phyloP scores from a whole-genome alignment of 768 basidiomycete species.

The Leccinum truebloodii region DNA sequence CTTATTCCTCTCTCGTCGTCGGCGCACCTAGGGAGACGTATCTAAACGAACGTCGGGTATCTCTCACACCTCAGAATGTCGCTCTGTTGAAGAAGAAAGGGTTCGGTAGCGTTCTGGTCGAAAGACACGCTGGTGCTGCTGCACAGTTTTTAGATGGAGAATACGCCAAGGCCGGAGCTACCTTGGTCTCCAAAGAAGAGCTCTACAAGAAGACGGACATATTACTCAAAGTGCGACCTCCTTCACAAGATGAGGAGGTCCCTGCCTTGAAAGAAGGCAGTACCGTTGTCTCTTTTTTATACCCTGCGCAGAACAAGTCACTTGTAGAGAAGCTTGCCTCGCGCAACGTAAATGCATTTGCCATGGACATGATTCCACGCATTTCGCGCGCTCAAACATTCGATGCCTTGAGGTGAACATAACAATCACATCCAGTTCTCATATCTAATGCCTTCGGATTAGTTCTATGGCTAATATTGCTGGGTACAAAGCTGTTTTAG shows the following conservation, averaged over 20 bases:
- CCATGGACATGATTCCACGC: slow-evolving; percentile 91
- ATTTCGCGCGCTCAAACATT: slow-evolving; percentile 91
- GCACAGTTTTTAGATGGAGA: slow-evolving; percentile 84
- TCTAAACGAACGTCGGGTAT: slow-evolving; percentile 77
- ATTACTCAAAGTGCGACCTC: slow-evolving; percentile 84
- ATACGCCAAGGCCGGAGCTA: slow-evolving; percentile 77
- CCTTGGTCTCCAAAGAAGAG: slow-evolving; percentile 69
- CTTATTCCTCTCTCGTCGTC: slow-evolving; percentile 72
- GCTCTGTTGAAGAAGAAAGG: slow-evolving; percentile 80
- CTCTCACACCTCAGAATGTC: slow-evolving; percentile 79
- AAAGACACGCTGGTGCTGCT: slow-evolving; percentile 65
- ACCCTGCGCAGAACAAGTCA: slow-evolving; percentile 78
- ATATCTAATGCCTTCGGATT: neutral
- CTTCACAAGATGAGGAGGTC: slow-evolving; percentile 61
- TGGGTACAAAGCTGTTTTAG: slow-evolving; percentile 91
- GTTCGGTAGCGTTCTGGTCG: slow-evolving; percentile 70
- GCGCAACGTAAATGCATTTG: slow-evolving; percentile 71
- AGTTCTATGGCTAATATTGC: slow-evolving; percentile 95
- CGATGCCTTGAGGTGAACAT: slow-evolving; percentile 74
- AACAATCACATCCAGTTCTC: slow-evolving; percentile 2
- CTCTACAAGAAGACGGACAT: slow-evolving; percentile 73
- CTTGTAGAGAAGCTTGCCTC: slow-evolving; percentile 70
- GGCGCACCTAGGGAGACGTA: slow-evolving; percentile 79
- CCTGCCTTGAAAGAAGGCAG: slow-evolving; percentile 67
- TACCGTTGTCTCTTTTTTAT: slow-evolving; percentile 82